A percentile compares a stretch with the other conserved stretches of the same genome.
Evolutionary conservation across 2,329 filamentous ascomycete species (phyloP).

Genomic region (Scytalidium lignicola): DNA sequence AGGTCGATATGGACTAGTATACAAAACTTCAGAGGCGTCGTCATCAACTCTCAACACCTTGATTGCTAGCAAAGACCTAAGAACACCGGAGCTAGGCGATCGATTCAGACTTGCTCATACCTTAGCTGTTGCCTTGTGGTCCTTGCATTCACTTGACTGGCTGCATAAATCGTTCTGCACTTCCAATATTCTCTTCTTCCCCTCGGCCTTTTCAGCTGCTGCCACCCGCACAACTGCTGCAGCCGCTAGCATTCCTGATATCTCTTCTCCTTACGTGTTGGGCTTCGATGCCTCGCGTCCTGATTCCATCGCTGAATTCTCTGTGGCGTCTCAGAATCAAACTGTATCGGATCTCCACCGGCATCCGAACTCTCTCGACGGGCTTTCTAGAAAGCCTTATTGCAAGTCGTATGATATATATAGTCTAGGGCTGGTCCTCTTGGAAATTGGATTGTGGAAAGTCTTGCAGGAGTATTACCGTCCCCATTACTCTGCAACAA

Average conservation of each 20-base stretch:
- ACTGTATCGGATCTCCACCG: constrained; percentile 37
- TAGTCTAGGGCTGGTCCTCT: constrained; percentile 42
- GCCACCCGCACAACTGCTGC: constrained; percentile 18
- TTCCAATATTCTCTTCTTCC: constrained; percentile 38
- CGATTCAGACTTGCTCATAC: constrained; percentile 37
- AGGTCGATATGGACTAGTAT: constrained; percentile 39
- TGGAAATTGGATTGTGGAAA: constrained; percentile 44
- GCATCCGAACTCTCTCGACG: constrained; percentile 38
- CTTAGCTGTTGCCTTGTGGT: constrained; percentile 40
- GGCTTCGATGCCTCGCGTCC: constrained; percentile 38
- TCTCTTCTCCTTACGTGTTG: constrained; percentile 32
- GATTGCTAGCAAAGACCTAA: constrained; percentile 34
- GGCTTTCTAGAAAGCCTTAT: constrained; percentile 31
- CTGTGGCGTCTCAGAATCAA: constrained; percentile 35
- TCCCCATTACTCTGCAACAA: constrained; percentile 35
- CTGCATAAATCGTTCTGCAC: constrained; percentile 40
- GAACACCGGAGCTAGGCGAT: constrained; percentile 40
- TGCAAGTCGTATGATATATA: constrained; percentile 37
- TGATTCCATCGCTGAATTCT: constrained; percentile 31
- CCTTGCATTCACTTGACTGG: constrained; percentile 50
- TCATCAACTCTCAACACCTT: constrained; percentile 36
- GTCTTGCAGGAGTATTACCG: constrained; percentile 36
- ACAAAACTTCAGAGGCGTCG: constrained; percentile 31
- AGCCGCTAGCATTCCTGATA: constrained; percentile 33
- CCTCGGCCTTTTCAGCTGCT: constrained; percentile 29